These are phyloP conservation scores for Calocybe gangraenosa DNA, from an alignment of 768 basidiomycete genomes.

Conservation along the genomic window DNA sequence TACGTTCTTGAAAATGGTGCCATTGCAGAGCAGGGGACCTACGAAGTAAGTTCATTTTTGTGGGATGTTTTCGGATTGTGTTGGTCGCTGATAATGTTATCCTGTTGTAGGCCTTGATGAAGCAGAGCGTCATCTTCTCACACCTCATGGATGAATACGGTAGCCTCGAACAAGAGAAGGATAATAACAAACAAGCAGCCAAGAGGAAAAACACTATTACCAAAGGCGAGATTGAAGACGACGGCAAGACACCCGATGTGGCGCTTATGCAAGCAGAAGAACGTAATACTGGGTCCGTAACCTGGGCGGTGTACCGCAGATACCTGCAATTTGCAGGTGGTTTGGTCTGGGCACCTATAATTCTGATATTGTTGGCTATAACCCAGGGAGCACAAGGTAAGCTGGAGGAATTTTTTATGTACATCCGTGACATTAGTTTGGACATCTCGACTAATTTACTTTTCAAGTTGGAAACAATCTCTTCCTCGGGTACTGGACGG, in stretches of 20 bases:
- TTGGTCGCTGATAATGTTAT: background rate
- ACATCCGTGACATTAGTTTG: background rate
- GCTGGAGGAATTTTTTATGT: conserved; percentile 5
- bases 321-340: conserved; percentile 48
- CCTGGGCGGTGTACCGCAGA: conserved; percentile 41
- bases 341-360: conserved; percentile 41
- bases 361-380: conserved; percentile 40
- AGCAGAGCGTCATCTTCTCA: conserved; percentile 38
- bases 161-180: conserved; percentile 30
- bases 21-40: conserved; percentile 63
- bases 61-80: background rate
- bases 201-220: background rate
- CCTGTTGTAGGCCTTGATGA: conserved; percentile 37
- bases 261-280: conserved; percentile 54
- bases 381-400: conserved; percentile 50
- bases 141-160: conserved; percentile 56
- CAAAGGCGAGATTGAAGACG: conserved; percentile 7
- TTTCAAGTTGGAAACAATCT: conserved; percentile 55
- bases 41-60: conserved; percentile 32
- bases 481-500: conserved; percentile 74
- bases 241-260: conserved; percentile 24
- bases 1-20: conserved; percentile 57
- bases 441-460: background rate
- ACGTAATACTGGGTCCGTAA: conserved; percentile 48
- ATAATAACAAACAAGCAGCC: conserved; percentile 18